These are phyloP conservation scores for Encephalitozoon romaleae DNA, from an alignment of 371 early-diverging fungal species.

Conservation along the genomic window DNA sequence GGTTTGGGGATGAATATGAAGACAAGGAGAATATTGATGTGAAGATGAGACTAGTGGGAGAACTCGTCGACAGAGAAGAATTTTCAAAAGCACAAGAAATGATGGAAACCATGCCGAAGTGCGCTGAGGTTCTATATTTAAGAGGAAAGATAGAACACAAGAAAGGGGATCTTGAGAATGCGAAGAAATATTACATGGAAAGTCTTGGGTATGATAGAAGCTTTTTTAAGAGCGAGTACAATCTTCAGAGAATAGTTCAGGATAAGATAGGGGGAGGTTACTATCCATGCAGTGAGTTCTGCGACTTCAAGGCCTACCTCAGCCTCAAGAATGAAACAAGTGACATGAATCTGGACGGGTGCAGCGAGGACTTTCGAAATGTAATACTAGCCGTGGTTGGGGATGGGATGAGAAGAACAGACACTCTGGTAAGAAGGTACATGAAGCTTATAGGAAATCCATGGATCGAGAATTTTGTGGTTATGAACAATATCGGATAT, in stretches of 20 bases:
- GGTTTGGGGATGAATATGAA: background rate
- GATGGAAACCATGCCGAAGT: background rate
- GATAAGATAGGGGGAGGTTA: background rate
- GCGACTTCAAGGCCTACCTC: constrained; percentile 20
- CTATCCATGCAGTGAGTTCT: background rate
- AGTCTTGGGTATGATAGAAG: constrained; percentile 6
- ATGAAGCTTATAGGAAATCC: constrained; percentile 11
- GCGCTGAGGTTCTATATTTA: constrained; percentile 35
- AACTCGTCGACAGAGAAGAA: background rate
- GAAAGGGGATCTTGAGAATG: constrained; percentile 9
- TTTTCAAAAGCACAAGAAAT: background rate
- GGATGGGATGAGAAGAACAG: background rate
- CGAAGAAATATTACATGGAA: constrained; percentile 30
- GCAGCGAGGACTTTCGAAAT: background rate
- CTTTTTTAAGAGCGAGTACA: constrained; percentile 30
- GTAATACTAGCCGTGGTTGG: background rate
- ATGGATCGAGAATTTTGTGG: constrained; percentile 13
- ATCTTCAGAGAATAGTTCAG: constrained; percentile 35
- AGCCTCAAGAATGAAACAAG: background rate
- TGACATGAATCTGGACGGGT: background rate
- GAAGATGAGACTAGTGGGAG: background rate
- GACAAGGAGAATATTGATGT: constrained; percentile 32
- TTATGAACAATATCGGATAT: constrained; percentile 20
- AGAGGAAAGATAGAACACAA: constrained; percentile 43
- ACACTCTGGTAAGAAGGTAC: constrained; percentile 4